These are phyloP conservation scores for Anaeramoeba flamelloides DNA, from an alignment of 78 protist species.

Conservation along the genomic window DNA sequence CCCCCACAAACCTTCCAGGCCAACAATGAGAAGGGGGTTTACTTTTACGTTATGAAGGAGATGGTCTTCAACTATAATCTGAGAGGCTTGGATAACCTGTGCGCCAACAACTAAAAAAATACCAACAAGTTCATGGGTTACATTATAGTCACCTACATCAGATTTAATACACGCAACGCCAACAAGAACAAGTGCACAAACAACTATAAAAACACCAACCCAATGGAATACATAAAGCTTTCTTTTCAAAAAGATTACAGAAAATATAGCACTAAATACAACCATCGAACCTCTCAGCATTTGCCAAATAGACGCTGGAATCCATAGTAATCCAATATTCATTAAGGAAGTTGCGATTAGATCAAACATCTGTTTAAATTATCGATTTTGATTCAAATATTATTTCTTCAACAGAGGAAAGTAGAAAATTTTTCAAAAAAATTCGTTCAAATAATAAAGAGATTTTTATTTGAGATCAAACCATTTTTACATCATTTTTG, in stretches of 20 bases:
- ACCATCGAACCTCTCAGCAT: conserved; percentile 1
- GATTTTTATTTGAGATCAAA: too few species aligned
- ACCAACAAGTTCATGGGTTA: not conserved
- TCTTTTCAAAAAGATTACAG: not conserved
- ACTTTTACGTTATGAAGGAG: not conserved
- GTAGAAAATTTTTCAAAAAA: too few species aligned
- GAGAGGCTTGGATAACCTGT: not conserved
- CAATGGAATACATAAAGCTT: not conserved
- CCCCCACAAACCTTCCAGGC: not conserved
- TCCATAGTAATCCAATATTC: not conserved
- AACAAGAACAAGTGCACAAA: too few species aligned
- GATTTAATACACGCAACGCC: too few species aligned
- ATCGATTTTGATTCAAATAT: too few species aligned
- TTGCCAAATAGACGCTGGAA: not conserved
- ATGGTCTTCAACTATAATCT: not conserved
- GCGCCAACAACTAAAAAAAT: not conserved
- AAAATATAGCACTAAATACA: not conserved
- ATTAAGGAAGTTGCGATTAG: not conserved
- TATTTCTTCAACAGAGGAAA: too few species aligned
- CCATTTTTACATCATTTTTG: too few species aligned
- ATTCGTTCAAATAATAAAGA: too few species aligned
- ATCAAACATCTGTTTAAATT: too few species aligned
- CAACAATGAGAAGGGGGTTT: not conserved
- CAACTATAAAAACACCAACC: not conserved
- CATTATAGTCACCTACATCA: not conserved